These are phyloP conservation scores for Chenopodium formosanum DNA, from an alignment of 148 eudicot genomes.

Conservation along the genomic window DNA sequence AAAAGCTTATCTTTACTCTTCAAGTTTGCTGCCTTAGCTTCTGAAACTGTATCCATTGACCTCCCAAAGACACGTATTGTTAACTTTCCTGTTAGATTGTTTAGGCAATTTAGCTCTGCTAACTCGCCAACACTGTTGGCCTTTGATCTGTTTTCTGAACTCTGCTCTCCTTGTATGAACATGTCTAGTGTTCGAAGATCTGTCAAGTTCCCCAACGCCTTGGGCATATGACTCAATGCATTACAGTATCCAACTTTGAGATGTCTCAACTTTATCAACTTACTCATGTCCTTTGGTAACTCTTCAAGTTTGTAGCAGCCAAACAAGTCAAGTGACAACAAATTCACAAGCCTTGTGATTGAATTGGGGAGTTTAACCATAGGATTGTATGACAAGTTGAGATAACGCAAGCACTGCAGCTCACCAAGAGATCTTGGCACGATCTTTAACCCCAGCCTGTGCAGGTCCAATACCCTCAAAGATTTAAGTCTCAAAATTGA, in stretches of 20 bases:
- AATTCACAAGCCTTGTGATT: not conserved
- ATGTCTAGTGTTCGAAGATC: not conserved
- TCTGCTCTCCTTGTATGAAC: not conserved
- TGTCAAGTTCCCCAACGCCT: constrained; percentile 7
- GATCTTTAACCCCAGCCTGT: not conserved
- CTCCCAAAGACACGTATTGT: too few species aligned
- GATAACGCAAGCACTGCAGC: not conserved
- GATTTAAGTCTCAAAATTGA: not conserved
- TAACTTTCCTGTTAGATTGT: not conserved
- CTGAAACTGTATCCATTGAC: not conserved
- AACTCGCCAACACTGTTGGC: not conserved
- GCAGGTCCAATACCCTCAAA: constrained; percentile 6
- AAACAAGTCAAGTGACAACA: not conserved
- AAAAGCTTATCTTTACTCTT: not conserved
- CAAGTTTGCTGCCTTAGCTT: constrained; percentile 3
- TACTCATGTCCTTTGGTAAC: not conserved
- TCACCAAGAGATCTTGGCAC: constrained; percentile 10
- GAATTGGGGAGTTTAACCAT: constrained; percentile 5
- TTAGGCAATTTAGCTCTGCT: not conserved
- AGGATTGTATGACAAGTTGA: not conserved
- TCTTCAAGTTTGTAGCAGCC: not conserved
- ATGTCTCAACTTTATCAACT: too few species aligned
- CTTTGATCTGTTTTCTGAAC: too few species aligned
- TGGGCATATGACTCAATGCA: constrained; percentile 11
- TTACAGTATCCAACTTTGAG: not conserved